Conservation (phyloP, 345 rosid genomes). For the Microcos paniculata region DNA sequence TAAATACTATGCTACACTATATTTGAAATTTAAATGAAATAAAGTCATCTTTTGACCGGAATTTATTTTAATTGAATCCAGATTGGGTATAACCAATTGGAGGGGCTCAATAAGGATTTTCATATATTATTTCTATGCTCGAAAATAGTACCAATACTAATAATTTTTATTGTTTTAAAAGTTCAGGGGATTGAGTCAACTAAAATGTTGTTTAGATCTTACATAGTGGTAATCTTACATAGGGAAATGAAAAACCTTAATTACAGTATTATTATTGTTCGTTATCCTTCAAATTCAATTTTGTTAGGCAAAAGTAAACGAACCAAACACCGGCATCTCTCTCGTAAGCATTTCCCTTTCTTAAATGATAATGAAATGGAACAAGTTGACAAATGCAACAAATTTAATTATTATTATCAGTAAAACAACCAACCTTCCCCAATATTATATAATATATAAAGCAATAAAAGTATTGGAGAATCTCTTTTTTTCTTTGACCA, state of each 20-base stretch:
- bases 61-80: not conserved
- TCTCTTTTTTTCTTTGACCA: not conserved
- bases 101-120: not conserved
- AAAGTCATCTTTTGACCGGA: not conserved
- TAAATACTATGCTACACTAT: too few species aligned
- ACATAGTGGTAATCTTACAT: not conserved
- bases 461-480: not conserved
- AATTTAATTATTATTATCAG: not conserved
- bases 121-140: too few species aligned
- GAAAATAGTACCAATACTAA: too few species aligned
- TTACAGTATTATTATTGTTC: too few species aligned
- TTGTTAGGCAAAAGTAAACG: too few species aligned
- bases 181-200: not conserved
- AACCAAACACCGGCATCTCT: not conserved
- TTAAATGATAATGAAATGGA: not conserved
- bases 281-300: not conserved
- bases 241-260: too few species aligned
- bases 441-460: too few species aligned
- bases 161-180: too few species aligned
- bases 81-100: not conserved
- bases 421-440: not conserved
- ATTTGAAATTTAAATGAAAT: not conserved
- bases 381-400: not conserved
- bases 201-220: not conserved
- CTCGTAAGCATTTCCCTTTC: not conserved